Conservation (phyloP, 1,284 basidiomycete species). For the Leucocoprinus gongylophorus region DNA sequence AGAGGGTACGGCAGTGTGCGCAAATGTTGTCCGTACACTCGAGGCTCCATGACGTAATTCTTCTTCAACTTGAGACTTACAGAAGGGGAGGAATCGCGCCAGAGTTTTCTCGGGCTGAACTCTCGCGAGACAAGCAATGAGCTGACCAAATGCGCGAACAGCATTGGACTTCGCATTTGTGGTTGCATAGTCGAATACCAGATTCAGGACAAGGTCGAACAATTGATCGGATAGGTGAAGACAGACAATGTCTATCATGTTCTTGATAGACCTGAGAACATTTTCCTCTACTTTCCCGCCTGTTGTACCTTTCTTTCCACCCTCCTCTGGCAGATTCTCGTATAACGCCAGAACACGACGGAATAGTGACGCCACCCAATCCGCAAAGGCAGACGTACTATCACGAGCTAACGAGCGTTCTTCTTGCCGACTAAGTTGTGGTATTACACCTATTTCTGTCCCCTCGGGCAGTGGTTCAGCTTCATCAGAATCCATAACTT, state of each 20-base stretch:
- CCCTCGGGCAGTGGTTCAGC: constrained; percentile 45
- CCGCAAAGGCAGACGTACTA: constrained; percentile 75
- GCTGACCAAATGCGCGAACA: constrained; percentile 84
- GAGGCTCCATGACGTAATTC: constrained; percentile 92
- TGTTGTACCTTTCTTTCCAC: constrained; percentile 71
- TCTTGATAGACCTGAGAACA: constrained; percentile 78
- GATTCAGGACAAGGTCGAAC: constrained; percentile 80
- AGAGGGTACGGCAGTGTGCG: constrained; percentile 72
- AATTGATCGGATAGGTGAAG: constrained; percentile 83
- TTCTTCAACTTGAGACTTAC: constrained; percentile 72
- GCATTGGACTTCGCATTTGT: constrained; percentile 85
- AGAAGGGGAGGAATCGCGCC: constrained; percentile 76
- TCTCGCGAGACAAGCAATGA: constrained; percentile 82
- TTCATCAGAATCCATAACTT: constrained; percentile 47
- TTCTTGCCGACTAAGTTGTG: constrained; percentile 55
- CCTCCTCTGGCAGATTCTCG: constrained; percentile 93
- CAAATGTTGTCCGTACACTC: constrained; percentile 85
- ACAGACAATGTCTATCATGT: constrained; percentile 81
- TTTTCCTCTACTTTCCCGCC: constrained; percentile 85
- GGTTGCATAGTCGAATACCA: constrained; percentile 83
- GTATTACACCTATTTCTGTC: constrained; percentile 42
- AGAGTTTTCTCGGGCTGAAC: constrained; percentile 75
- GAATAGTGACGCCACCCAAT: constrained; percentile 89
- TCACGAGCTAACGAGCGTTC: constrained; percentile 70
- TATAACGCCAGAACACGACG: constrained; percentile 82